Evolutionary conservation across 2,329 filamentous ascomycete genomes (phyloP), one percentile per base, ranked within the genome.

Genomic region (Phyllosticta citribraziliensis): DNA sequence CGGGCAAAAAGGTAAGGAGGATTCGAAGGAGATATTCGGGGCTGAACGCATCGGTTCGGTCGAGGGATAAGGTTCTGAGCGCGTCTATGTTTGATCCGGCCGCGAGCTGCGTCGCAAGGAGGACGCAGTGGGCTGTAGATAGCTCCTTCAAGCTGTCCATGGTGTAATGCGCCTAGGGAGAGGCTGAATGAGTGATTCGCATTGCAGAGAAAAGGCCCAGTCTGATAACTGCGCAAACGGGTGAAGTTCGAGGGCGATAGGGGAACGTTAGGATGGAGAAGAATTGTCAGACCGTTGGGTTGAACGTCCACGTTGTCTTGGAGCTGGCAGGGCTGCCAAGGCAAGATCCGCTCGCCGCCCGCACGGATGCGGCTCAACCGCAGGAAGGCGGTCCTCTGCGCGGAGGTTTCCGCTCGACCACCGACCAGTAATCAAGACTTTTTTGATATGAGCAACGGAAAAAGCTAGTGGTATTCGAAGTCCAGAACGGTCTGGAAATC

Each of bases 1-100:
- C 89, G 25, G 91, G 90, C 0, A 95, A 79, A 69, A 87, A 89
- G 20, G 87, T 89, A 54, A 95, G 80, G 22, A 95, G 75, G 58
- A 94, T 85, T 53, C 87, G 85, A 62, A 94, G 78, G 24, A 89
- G 70, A 14, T 91, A 76, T 61, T 88, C 84, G 53, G 82, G 80
- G 27, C 81, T 79, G 60, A 94, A 77, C 47, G 86, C 79, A 60
- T 81, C 76, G 58, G 75, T 73, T 66, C 88, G 77, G 50, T 79
- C 76, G 22, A 81, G 77, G 58, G 84, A 80, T 64, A 94, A 77
- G 58, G 77, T 78, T 61, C 82, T 79, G 63, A 94, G 76, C 65
- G 81, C 80, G 66, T 80, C 72, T 67, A 91, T 78, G 70, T 92
- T 83, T 69, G 84, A 80, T 67, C 83, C 82, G 64, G 82, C 81